phyloP scores from a whole-genome alignment of 192 early-diverging fungal genomes.

The Rhizophagus prolifer region DNA sequence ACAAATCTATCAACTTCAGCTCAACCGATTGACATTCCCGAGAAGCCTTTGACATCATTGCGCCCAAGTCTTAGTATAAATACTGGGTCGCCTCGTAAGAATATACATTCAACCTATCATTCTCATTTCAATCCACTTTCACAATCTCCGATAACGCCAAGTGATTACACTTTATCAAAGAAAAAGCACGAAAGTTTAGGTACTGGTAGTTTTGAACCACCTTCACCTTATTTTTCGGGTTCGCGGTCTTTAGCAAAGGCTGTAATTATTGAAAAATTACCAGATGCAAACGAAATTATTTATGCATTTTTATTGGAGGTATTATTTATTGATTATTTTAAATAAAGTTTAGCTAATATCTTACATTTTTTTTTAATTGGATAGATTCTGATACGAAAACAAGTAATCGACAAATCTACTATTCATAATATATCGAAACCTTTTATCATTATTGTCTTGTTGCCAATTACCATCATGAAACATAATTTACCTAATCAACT shows the following conservation, averaged over 20 bases:
- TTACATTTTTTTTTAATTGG: neutral
- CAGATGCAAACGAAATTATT: constrained; percentile 38
- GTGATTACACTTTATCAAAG: constrained; percentile 40
- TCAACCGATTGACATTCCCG: neutral
- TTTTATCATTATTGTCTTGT: constrained; percentile 39
- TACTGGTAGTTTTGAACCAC: constrained; percentile 15
- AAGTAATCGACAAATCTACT: constrained; percentile 37
- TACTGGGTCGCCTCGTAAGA: constrained; percentile 22
- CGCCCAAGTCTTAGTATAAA: constrained; percentile 24
- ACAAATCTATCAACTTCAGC: neutral
- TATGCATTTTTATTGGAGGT: constrained; percentile 42
- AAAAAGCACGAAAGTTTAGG: constrained; percentile 39
- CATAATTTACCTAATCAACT: constrained; percentile 44
- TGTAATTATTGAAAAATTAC: constrained; percentile 42
- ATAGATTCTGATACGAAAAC: constrained; percentile 40
- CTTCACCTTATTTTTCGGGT: constrained; percentile 34
- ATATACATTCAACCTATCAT: constrained; percentile 11
- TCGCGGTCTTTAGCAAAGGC: constrained; percentile 38
- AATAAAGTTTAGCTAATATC: neutral
- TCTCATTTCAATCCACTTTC: neutral
- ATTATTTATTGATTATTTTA: constrained; percentile 3
- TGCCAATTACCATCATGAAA: constrained; percentile 30
- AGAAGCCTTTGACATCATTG: neutral
- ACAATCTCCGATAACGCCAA: constrained; percentile 32
- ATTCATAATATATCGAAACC: constrained; percentile 37